These are phyloP conservation scores for Arthrobotrys sinensis DNA, from an alignment of 2,329 filamentous ascomycete species.

Conservation along the genomic window DNA sequence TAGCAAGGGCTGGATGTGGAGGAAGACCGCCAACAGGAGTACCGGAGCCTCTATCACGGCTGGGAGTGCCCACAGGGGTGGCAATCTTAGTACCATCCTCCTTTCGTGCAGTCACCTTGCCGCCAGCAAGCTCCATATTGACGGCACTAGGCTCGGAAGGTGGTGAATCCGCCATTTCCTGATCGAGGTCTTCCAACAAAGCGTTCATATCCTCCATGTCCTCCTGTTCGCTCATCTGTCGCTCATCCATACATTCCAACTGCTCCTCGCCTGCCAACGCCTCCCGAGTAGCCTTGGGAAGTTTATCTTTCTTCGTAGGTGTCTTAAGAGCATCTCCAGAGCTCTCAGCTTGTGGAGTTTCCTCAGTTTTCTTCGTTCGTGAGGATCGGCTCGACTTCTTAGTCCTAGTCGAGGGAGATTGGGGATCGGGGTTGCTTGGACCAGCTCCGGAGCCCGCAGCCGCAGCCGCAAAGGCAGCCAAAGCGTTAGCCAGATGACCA, in stretches of 20 bases:
- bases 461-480: conserved; percentile 84
- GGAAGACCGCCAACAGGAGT: conserved; percentile 70
- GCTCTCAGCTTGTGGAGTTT: conserved; percentile 48
- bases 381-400: conserved; percentile 50
- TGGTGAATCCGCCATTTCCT: conserved; percentile 80
- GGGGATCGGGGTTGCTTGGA: conserved; percentile 63
- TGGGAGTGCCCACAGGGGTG: conserved; percentile 79
- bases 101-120: conserved; percentile 89
- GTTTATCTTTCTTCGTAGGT: conserved; percentile 61
- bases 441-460: conserved; percentile 68
- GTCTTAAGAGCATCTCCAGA: conserved; percentile 62
- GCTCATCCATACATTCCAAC: conserved; percentile 93
- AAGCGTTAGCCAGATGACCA: conserved; percentile 76
- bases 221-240: conserved; percentile 76
- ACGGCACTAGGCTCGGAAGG: conserved; percentile 87
- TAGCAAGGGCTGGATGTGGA: conserved; percentile 33
- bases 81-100: conserved; percentile 90
- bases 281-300: conserved; percentile 56
- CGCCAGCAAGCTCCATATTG: conserved; percentile 89
- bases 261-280: conserved; percentile 72
- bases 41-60: conserved; percentile 69
- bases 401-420: conserved; percentile 59
- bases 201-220: conserved; percentile 79
- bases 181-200: conserved; percentile 90
- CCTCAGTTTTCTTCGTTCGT: conserved; percentile 51